Conservation (phyloP, 1,139 yeast genomes). For the Geotrichum carabidarum region DNA sequence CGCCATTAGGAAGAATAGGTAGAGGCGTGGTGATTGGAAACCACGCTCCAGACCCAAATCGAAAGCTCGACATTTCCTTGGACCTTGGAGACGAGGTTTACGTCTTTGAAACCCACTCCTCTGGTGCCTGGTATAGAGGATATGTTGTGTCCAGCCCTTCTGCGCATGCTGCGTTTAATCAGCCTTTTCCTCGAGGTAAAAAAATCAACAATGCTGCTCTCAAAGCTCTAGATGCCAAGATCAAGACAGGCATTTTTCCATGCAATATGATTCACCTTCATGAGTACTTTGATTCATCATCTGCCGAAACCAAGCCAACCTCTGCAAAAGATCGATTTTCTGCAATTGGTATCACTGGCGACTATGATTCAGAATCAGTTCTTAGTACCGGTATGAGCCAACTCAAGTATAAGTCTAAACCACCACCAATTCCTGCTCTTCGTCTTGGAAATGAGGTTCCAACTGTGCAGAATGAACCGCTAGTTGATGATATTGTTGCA, state of each 20-base stretch:
- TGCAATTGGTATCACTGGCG: constrained; percentile 5
- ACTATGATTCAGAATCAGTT: constrained; percentile 15
- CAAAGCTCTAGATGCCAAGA: constrained; percentile 29
- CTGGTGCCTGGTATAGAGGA: constrained; percentile 76
- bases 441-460: constrained; percentile 30
- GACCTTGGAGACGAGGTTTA: constrained; percentile 80
- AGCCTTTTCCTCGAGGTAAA: constrained; percentile 26
- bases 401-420: constrained; percentile 22
- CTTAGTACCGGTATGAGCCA: constrained; percentile 5
- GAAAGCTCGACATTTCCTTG: constrained; percentile 33
- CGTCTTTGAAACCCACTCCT: constrained; percentile 60
- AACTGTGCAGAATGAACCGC: constrained; percentile 29
- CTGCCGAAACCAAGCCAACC: constrained; percentile 9
- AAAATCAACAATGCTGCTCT: constrained; percentile 28
- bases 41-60: constrained; percentile 23
- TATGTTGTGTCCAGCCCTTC: constrained; percentile 44
- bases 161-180: constrained; percentile 32
- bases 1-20: constrained; percentile 37
- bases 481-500: constrained; percentile 36
- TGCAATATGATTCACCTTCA: constrained; percentile 28
- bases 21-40: constrained; percentile 31
- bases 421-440: constrained; percentile 34
- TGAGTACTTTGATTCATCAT: constrained; percentile 29
- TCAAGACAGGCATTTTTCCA: constrained; percentile 33
- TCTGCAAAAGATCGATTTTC: constrained; percentile 12